Base-by-base conservation (phyloP, 768 basidiomycete genomes). In the Megacollybia marginata region DNA sequence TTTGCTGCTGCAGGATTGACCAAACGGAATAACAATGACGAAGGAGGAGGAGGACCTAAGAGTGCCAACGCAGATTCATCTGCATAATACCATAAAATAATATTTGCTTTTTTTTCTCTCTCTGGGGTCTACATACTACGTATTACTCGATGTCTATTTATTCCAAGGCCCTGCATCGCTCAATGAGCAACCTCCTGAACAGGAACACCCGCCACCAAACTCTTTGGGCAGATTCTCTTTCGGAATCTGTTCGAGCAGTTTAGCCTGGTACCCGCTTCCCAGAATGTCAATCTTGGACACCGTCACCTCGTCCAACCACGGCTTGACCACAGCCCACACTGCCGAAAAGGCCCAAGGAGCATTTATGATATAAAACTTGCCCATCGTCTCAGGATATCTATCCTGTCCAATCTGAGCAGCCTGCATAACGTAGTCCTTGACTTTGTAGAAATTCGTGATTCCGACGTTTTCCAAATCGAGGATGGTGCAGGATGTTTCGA, bases 341-440 rank as follows among this genome's bases (percentile, higher is more conserved):
- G 85, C 78, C 45, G 80, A 78, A 73, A 99, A 99, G 46, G 82
- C 77, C 83, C 87, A 97, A 0, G 95, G 95, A 1, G 92, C 88
- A 62, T 98, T 97, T 77, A 96, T 88, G 76, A 98, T 93, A 75
- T 90, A 99, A 74, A 99, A 97, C 64, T 89, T 91, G 71, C 95
- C 95, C 95, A 97, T 92, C 56, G 76, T 82, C 66, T 95, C 91
- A 2, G 92, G 90, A 66, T 93, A 98, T 56, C 87, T 76, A 71
- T 96, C 80, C 66, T 96, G 93, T 10, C 91, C 90, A 65, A 99
- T 85, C 23, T 65, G 61, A 0, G 86, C 71, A 0, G 92, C 88
- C 19, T 78, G 66, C 54, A 74, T 77, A 42, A 98, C 87, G 72
- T 92, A 95, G 68, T 90, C 88, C 70, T 91, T 94, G 70, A 98